Evolutionary conservation across 345 rosid genomes (phyloP).

Genomic region (Acer campestre): DNA sequence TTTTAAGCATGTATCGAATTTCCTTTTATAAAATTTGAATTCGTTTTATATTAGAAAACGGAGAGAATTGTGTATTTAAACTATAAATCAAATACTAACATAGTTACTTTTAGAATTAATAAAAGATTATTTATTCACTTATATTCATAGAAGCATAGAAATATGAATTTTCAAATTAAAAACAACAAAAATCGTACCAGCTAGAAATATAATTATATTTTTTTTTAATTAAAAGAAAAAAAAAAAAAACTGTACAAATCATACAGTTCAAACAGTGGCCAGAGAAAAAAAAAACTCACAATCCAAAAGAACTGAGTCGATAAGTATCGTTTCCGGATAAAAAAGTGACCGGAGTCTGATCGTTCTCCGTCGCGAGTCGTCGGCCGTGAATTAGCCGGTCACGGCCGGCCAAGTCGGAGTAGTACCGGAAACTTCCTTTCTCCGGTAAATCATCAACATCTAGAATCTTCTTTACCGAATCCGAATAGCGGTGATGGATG

Average conservation of each 20-base stretch:
- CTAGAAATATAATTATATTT: not conserved
- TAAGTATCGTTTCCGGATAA: constrained; percentile 66
- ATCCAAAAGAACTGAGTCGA: constrained; percentile 58
- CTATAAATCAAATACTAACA: not conserved
- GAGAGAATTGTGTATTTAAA: not conserved
- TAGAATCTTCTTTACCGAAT: constrained; percentile 64
- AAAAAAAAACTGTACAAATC: not conserved
- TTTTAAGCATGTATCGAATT: not conserved
- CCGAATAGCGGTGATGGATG: constrained; percentile 84
- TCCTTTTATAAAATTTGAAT: not conserved
- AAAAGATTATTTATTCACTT: not conserved
- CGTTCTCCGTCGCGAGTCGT: constrained; percentile 43
- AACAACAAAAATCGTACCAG: not conserved
- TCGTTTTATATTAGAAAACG: not conserved
- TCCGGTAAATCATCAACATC: constrained; percentile 64
- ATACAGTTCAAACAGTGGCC: not conserved
- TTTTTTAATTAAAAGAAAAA: no score
- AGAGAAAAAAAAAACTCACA: constrained; percentile 43
- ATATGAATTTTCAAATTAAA: not conserved
- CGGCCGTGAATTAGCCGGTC: constrained; percentile 77
- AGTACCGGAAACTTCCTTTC: constrained; percentile 66
- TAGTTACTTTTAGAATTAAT: no score
- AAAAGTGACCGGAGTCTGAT: constrained; percentile 67
- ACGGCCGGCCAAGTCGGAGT: constrained; percentile 66
- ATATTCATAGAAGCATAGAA: not conserved